Evolutionary conservation across 2,329 filamentous ascomycete species (phyloP).

Genomic region (Fonsecaea monophora): DNA sequence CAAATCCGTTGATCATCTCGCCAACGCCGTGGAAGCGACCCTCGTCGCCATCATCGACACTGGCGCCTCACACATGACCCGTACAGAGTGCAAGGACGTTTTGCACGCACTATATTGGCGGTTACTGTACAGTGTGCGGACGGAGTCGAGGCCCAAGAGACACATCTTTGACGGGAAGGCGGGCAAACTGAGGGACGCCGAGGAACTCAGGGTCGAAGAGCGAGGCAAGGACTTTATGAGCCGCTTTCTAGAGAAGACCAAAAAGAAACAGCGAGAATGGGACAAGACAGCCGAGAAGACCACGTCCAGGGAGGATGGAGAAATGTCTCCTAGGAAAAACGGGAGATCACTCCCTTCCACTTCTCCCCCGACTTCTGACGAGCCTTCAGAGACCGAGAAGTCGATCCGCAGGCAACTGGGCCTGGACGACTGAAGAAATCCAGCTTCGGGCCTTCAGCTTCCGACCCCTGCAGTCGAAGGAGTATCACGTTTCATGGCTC

Average conservation of each 20-base stretch:
- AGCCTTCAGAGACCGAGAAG: constrained; percentile 29
- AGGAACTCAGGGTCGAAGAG: constrained; percentile 31
- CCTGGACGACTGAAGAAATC: constrained; percentile 14
- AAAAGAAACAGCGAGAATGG: background rate
- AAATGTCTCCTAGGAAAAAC: background rate
- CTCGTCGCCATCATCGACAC: constrained; percentile 72
- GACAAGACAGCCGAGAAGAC: background rate
- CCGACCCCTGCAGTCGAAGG: no score
- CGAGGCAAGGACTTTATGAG: constrained; percentile 37
- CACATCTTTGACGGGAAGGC: constrained; percentile 47
- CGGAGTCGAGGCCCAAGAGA: constrained; percentile 62
- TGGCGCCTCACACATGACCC: constrained; percentile 73
- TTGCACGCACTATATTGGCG: constrained; percentile 78
- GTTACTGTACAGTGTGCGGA: constrained; percentile 73
- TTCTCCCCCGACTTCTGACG: constrained; percentile 12
- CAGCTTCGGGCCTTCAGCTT: background rate
- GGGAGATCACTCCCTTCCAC: background rate
- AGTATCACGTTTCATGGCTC: no score
- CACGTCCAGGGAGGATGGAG: background rate
- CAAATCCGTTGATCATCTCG: constrained; percentile 70
- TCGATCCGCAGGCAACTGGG: constrained; percentile 32
- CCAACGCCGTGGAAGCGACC: constrained; percentile 63
- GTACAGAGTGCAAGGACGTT: constrained; percentile 77
- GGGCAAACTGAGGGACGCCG: constrained; percentile 27
- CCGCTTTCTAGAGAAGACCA: constrained; percentile 28